Evolutionary conservation across 176 grass and related monocot genomes (phyloP).

Genomic region (Areca catechu): DNA sequence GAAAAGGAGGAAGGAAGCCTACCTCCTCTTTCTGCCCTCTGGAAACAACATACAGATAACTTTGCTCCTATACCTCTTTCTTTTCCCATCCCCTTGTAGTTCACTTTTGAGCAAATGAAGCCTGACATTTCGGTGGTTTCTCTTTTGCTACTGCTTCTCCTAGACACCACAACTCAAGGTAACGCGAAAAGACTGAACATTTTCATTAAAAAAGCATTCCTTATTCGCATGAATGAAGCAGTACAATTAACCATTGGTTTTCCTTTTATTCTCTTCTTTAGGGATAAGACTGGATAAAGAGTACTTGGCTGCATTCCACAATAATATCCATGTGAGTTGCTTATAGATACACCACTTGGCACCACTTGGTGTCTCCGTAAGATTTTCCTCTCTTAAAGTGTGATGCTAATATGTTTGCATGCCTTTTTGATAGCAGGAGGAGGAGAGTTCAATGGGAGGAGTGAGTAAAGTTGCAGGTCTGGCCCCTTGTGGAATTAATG

Average conservation of each 20-base stretch:
- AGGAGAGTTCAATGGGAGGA: background rate
- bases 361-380: too few species aligned
- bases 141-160: constrained; percentile 39
- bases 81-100: background rate
- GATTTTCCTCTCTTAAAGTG: too few species aligned
- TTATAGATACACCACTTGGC: too few species aligned
- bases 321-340: constrained; percentile 26
- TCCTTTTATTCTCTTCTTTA: constrained; percentile 12
- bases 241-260: too few species aligned
- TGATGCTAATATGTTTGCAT: background rate
- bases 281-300: constrained; percentile 53
- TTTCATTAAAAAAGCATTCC: too few species aligned
- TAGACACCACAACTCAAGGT: constrained; percentile 50
- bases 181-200: background rate
- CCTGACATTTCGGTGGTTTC: constrained; percentile 25
- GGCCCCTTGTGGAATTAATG: too few species aligned
- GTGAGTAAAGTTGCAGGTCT: background rate
- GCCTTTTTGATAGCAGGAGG: constrained; percentile 1
- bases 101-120: constrained; percentile 40
- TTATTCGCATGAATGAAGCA: too few species aligned
- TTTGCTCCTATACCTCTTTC: constrained; percentile 1
- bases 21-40: too few species aligned
- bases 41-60: too few species aligned
- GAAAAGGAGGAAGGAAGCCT: too few species aligned
- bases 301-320: constrained; percentile 11